Evolutionary conservation across 371 early-diverging fungal species (phyloP), one percentile per base, ranked within the genome.

Genomic region (Smittium culicis): DNA sequence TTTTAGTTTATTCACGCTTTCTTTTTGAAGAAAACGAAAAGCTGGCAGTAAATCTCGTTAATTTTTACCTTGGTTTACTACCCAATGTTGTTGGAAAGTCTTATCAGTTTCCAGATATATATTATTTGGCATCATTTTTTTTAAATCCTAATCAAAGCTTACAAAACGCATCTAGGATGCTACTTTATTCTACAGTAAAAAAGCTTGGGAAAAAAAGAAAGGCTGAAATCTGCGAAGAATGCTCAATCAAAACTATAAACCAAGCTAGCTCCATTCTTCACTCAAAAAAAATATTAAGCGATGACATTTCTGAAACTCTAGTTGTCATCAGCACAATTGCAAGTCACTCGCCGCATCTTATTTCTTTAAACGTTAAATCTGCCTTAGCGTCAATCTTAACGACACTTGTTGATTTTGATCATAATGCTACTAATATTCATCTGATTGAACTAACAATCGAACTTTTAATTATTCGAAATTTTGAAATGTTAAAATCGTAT

Each of bases 91-190:
- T 59, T 27, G 60, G 60, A 32, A 59, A 59, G 5, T 27, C 30
- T 11, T 59, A 29, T 59, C 5, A 59, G n/a, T 16, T 14, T 27
- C 60, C 60, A 11, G 60, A 59, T 59, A 11, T 59, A 32, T 27
- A 32, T 16, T 59, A 59, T n/a, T 5, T 59, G 5, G 5, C 30
- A 5, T 59, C 32, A 5, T 59, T 59, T 25, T 59, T 27, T 27
- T 32, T 29, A 32, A 5, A 59, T 59, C 60, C 60, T 16, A 32
- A 29, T 16, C 11, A 59, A 25, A 59, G 60, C 60, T 29, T 59
- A 27, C 60, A 59, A 32, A 59, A 59, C 25, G 60, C 60, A 59
- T 59, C 60, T 29, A 59, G 60, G n/a, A 59, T 59, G 60, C 60
- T 59, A n/a, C 30, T 59, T 16, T 59, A 45, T 20, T 45, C 45